A percentile compares a stretch with the other conserved stretches of the same genome.
phyloP scores from a whole-genome alignment of 23 red algal genomes.

The Chondrus crispus region DNA sequence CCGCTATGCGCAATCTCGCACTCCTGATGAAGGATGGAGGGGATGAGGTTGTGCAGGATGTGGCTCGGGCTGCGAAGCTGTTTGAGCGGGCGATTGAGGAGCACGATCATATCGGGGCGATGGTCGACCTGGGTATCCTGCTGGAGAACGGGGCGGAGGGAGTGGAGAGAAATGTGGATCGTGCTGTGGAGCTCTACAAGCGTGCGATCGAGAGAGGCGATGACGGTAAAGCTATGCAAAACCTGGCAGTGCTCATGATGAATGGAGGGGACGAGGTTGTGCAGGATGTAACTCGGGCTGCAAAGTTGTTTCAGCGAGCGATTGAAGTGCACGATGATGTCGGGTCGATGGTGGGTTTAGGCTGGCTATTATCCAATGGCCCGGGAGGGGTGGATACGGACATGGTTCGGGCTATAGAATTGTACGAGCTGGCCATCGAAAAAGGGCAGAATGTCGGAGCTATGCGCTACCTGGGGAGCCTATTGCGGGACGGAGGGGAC shows the following conservation, averaged over 20 bases:
- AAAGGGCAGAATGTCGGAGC: background rate
- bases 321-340: background rate
- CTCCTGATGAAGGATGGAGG: background rate
- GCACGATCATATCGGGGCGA: background rate
- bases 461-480: background rate
- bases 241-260: background rate
- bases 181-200: background rate
- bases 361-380: background rate
- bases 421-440: background rate
- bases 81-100: background rate
- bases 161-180: background rate
- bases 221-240: background rate
- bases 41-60: conserved; percentile 3
- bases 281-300: background rate
- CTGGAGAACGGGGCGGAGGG: background rate
- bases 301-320: background rate
- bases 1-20: background rate
- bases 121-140: background rate
- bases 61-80: background rate
- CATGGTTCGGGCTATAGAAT: background rate
- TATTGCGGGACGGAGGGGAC: background rate
- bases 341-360: background rate
- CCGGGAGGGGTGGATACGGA: background rate
- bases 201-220: background rate
- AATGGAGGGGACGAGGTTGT: background rate